Conservation (phyloP, 257 asterid species). For the Rauvolfia tetraphylla region DNA sequence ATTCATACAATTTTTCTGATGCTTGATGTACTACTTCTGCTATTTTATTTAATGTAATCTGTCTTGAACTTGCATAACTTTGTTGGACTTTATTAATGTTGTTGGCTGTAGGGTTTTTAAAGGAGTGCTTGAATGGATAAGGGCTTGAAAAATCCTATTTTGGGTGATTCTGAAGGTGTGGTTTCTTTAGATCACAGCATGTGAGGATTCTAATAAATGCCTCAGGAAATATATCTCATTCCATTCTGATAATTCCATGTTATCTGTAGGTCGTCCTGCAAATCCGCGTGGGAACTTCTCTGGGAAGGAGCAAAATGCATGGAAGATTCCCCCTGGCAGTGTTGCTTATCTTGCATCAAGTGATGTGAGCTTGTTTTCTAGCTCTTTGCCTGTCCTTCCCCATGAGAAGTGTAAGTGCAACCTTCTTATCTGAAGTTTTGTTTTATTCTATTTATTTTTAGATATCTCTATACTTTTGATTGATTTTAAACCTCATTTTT, state of each 20-base stretch:
- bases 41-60: not conserved
- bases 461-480: conserved; percentile 1
- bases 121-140: conserved; percentile 27
- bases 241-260: not conserved
- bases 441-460: too few species aligned
- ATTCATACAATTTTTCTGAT: too few species aligned
- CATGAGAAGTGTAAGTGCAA: conserved; percentile 57
- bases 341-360: conserved; percentile 45
- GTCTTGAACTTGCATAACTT: not conserved
- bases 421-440: not conserved
- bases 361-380: conserved; percentile 81
- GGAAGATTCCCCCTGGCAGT: conserved; percentile 51
- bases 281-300: conserved; percentile 26
- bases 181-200: not conserved
- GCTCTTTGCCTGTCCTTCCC: conserved; percentile 70
- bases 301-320: conserved; percentile 43
- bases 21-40: not conserved
- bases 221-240: not conserved
- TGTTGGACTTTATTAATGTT: not conserved
- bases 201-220: not conserved
- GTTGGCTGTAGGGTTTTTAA: conserved; percentile 5
- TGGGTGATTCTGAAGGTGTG: conserved; percentile 30
- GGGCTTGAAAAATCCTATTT: conserved; percentile 19
- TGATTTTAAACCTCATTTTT: conserved; percentile 6
- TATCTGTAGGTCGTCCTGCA: conserved; percentile 32